These are phyloP conservation scores for Thalassiosira profunda DNA, from an alignment of 108 stramenopile genomes.

Conservation along the genomic window DNA sequence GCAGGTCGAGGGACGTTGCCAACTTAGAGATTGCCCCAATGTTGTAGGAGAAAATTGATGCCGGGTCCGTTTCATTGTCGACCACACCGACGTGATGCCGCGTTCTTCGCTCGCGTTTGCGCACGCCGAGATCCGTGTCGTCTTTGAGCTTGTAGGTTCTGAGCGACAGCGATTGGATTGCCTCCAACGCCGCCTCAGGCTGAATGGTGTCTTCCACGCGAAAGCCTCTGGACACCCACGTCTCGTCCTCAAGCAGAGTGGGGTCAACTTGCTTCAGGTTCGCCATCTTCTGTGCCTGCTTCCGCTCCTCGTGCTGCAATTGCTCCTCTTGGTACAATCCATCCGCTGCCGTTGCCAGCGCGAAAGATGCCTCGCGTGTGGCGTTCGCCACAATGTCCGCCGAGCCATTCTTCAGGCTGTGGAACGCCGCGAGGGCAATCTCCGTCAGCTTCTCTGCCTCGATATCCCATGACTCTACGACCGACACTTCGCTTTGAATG, in stretches of 20 bases:
- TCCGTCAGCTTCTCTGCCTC: conserved; percentile 35
- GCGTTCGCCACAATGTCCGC: conserved; percentile 5
- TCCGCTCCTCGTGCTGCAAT: neutral
- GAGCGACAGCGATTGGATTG: conserved; percentile 18
- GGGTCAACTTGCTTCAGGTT: neutral
- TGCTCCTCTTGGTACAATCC: conserved; percentile 7
- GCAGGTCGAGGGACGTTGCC: conserved; percentile 24
- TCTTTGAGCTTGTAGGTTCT: conserved; percentile 28
- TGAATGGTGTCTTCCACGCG: conserved; percentile 12
- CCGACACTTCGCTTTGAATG: conserved; percentile 16
- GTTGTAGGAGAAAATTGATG: conserved; percentile 46
- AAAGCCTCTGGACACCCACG: conserved; percentile 25
- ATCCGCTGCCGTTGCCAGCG: conserved; percentile 6
- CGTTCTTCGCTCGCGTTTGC: conserved; percentile 24
- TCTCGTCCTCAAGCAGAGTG: neutral
- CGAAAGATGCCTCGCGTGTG: neutral
- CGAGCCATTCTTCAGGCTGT: conserved; percentile 14
- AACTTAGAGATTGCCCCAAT: conserved; percentile 37
- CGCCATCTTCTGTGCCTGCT: neutral
- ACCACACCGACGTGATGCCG: conserved; percentile 36
- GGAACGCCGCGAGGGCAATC: conserved; percentile 31
- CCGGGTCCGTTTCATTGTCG: conserved; percentile 9
- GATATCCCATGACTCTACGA: conserved; percentile 34
- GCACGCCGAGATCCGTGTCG: conserved; percentile 34
- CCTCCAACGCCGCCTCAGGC: conserved; percentile 16